These are phyloP conservation scores for Miamiensis avidus DNA, from an alignment of 169 alveolate species.

Conservation along the genomic window DNA sequence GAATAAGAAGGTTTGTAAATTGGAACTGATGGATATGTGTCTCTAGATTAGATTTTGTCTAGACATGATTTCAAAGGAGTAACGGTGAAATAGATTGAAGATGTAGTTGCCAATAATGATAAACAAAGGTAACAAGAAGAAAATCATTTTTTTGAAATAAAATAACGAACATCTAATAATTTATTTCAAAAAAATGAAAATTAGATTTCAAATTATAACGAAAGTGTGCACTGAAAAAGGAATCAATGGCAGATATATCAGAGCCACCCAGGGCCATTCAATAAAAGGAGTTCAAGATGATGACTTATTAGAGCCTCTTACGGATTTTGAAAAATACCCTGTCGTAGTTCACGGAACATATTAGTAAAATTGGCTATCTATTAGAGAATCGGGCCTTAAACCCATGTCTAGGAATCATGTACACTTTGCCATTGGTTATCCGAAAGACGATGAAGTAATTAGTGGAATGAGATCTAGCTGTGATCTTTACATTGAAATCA, in stretches of 20 bases:
- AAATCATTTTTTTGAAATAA: no score
- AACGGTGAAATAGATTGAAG: slow-evolving; percentile 44
- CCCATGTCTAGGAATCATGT: slow-evolving; percentile 85
- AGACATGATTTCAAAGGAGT: slow-evolving; percentile 12
- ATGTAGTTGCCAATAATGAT: slow-evolving; percentile 72
- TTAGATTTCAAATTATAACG: neutral
- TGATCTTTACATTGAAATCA: slow-evolving; percentile 74
- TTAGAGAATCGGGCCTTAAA: slow-evolving; percentile 68
- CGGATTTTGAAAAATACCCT: slow-evolving; percentile 72
- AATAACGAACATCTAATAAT: slow-evolving; percentile 9
- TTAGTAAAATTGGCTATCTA: slow-evolving; percentile 51
- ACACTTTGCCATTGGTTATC: slow-evolving; percentile 81
- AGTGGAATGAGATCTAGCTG: slow-evolving; percentile 85
- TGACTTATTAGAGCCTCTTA: slow-evolving; percentile 77
- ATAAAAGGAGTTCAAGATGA: neutral
- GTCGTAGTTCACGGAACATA: slow-evolving; percentile 85
- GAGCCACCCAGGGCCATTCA: neutral
- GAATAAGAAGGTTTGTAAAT: slow-evolving; percentile 67
- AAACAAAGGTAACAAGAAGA: slow-evolving; percentile 56
- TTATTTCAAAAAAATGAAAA: slow-evolving; percentile 52
- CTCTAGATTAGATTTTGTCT: slow-evolving; percentile 54
- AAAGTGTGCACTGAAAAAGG: neutral
- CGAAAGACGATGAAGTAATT: slow-evolving; percentile 77
- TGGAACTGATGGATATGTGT: slow-evolving; percentile 72
- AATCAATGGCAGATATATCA: neutral